Percentiles rank a stretch among this genome's conserved stretches.
These are phyloP conservation scores for Arthrobotrys megalospora DNA, from an alignment of 2,329 filamentous ascomycete species.

Conservation along the genomic window DNA sequence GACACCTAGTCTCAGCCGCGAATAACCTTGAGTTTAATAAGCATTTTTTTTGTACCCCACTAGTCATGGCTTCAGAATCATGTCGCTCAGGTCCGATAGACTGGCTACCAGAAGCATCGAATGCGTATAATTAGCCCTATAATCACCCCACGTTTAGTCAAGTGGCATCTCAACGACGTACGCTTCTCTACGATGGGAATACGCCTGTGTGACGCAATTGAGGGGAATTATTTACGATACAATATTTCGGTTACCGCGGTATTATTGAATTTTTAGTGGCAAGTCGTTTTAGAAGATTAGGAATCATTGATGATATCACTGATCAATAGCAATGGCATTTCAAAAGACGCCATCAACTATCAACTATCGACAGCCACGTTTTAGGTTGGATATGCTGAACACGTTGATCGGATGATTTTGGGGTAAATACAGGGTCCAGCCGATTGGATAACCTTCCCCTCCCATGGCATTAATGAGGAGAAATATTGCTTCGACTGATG, in stretches of 20 bases:
- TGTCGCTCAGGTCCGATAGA: conserved; percentile 40
- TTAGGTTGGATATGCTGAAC: conserved; percentile 37
- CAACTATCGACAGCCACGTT: conserved; percentile 56
- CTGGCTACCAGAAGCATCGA: conserved; percentile 9
- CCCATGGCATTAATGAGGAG: conserved; percentile 30
- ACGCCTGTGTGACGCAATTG: conserved; percentile 14
- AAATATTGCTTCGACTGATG: conserved; percentile 46
- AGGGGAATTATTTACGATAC: conserved; percentile 16
- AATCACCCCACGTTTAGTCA: conserved; percentile 36
- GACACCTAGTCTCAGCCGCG: conserved; percentile 24
- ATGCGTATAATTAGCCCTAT: conserved; percentile 18
- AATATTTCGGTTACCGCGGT: conserved; percentile 19
- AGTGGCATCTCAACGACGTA: conserved; percentile 14
- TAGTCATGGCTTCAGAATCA: conserved; percentile 20
- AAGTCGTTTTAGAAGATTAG: conserved; percentile 3
- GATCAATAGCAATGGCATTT: conserved; percentile 28
- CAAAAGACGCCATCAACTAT: conserved; percentile 56
- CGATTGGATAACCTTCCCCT: conserved; percentile 27
- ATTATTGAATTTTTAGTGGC: conserved; percentile 10
- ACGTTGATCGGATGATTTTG: conserved; percentile 56
- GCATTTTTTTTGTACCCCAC: conserved; percentile 20
- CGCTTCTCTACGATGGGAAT: conserved; percentile 22
- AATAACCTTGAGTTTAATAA: conserved; percentile 56
- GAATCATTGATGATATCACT: conserved; percentile 21
- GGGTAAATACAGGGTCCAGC: conserved; percentile 24